phyloP scores from a whole-genome alignment of 768 basidiomycete species.

The Termitomyces eurrhizus region DNA sequence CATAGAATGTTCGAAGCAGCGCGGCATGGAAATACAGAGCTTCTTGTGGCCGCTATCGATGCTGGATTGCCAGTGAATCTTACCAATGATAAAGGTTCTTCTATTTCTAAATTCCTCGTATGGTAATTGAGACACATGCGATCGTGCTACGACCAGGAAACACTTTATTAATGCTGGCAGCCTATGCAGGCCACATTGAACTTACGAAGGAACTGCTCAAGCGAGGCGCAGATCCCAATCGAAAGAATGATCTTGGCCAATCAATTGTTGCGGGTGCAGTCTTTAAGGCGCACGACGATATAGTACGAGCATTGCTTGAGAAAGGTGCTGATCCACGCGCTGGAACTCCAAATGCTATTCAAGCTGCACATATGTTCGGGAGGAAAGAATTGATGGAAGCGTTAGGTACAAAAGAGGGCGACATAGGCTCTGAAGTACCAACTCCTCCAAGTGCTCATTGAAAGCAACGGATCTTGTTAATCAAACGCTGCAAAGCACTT shows the following conservation, averaged over 20 bases:
- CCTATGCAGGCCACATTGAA: slow-evolving; percentile 63
- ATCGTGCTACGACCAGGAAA: slow-evolving; percentile 45
- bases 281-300: slow-evolving; percentile 66
- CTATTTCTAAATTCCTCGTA: not conserved
- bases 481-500: not conserved
- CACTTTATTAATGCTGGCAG: slow-evolving; percentile 74
- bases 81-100: slow-evolving; percentile 64
- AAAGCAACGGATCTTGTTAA: not conserved
- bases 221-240: slow-evolving; percentile 61
- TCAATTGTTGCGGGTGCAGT: slow-evolving; percentile 74
- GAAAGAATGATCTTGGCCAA: slow-evolving; percentile 68
- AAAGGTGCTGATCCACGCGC: slow-evolving; percentile 59
- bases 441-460: slow-evolving; percentile 22
- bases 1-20: slow-evolving; percentile 75
- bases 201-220: slow-evolving; percentile 51
- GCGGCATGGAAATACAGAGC: slow-evolving; percentile 47
- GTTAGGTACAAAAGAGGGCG: slow-evolving; percentile 57
- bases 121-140: not conserved
- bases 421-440: slow-evolving; percentile 38
- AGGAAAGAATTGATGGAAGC: slow-evolving; percentile 50
- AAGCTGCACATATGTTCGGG: slow-evolving; percentile 66
- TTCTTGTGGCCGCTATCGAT: slow-evolving; percentile 59
- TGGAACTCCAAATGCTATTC: slow-evolving; percentile 66
- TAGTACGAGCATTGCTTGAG: slow-evolving; percentile 53
- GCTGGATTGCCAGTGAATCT: slow-evolving; percentile 70